These are phyloP conservation scores for Pyrenochaeta sp. DNA, from an alignment of 2,329 filamentous ascomycete species.

Conservation along the genomic window DNA sequence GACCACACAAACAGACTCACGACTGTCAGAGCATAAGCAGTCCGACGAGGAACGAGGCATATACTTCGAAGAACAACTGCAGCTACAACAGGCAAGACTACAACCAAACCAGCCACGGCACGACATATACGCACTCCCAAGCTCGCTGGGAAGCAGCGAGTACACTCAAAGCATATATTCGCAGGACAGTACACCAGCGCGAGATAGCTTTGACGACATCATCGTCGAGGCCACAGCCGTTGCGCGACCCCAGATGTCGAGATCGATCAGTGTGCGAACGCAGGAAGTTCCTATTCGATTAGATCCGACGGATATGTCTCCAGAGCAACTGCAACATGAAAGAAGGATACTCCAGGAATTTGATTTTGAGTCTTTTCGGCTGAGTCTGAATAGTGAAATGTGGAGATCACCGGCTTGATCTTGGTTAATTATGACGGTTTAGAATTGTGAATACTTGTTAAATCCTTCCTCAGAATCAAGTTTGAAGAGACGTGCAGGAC, in stretches of 20 bases:
- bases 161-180: conserved; percentile 4
- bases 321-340: neutral
- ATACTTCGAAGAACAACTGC: conserved; percentile 6
- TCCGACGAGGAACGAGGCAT: neutral
- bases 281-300: conserved; percentile 4
- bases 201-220: neutral
- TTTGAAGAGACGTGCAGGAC: no score
- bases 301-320: neutral
- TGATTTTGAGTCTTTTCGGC: conserved; percentile 1
- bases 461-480: no score
- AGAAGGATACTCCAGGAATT: conserved; percentile 1
- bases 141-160: conserved; percentile 3
- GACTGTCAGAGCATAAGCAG: neutral
- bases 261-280: conserved; percentile 3
- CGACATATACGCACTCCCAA: conserved; percentile 6
- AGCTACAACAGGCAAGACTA: neutral
- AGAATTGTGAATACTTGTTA: no score
- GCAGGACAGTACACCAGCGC: neutral
- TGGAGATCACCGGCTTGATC: neutral
- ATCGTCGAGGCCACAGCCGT: neutral
- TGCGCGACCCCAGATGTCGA: neutral
- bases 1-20: neutral
- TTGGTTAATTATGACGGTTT: no score
- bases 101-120: conserved; percentile 1
- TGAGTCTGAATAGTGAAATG: neutral